Base-by-base conservation (phyloP, 2,329 filamentous ascomycete species). In the Zelopaecilomyces penicillatus region DNA sequence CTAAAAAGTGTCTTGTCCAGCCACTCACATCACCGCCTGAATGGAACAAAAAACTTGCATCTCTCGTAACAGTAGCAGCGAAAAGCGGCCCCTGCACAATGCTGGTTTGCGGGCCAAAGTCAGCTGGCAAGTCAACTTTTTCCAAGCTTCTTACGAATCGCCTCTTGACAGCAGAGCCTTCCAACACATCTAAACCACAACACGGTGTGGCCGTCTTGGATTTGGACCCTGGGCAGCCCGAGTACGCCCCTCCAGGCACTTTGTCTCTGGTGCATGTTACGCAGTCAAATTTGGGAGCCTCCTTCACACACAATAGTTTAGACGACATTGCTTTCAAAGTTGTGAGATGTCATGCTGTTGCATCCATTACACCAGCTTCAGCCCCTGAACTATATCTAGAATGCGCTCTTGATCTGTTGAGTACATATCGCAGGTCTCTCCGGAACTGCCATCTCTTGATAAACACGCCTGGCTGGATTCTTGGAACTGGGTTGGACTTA, bases 81-180 rank as follows among this genome's bases (percentile, higher is more conserved):
- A 64, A 60, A 34, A 59, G 56, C 10, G 60, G 55, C 5, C 58
- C 62, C 38, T 61, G 61, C 3, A 65, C 68, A 2, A 67, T 78
- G 5, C 67, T 89, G 49, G 66, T 87, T 3, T 82, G 82, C 41
- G 85, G 85, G 0, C 77, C 82, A 0, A 85, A 87, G 51, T 80
- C 77, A 1, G 79, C 84, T 3, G 85, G 85, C 3, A 90, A 90
- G 57, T 89, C 85, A 1, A 88, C 83, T 0, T 85, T 89, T 58
- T 75, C 77, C 9, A 78, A 76, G 39, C 61, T 87, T 4, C 66
- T 90, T 3, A 65, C 74, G 6, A 90, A 90, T 55, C 74, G 78
- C 8, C 65, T 87, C 6, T 62, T 87, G n/a, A 83, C 79, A 55
- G 53, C 52, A 19, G 46, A 45, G 12, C 11, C 37, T 10, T 9